Percentiles rank a stretch among this genome's conserved stretches.
Evolutionary conservation across 768 basidiomycete species (phyloP).

Genomic region (Boletus sp.): DNA sequence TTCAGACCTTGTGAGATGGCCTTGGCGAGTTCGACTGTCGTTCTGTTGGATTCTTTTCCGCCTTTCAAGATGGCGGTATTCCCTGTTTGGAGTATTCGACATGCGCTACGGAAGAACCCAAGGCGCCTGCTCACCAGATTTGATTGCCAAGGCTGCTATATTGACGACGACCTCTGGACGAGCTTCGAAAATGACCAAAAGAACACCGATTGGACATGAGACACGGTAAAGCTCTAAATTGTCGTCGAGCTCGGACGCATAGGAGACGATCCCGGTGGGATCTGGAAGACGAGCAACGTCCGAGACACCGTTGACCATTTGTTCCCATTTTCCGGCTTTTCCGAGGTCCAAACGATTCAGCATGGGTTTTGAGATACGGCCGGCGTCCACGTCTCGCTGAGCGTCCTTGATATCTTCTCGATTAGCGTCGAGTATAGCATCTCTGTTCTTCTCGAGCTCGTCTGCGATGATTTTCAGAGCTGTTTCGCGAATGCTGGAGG

Average conservation of each 20-base stretch:
- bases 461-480: conserved; percentile 70
- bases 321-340: conserved; percentile 85
- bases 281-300: conserved; percentile 86
- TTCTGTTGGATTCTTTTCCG: conserved; percentile 89
- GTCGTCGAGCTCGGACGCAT: conserved; percentile 88
- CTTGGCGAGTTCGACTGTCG: conserved; percentile 69
- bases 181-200: conserved; percentile 96
- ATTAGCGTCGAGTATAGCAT: conserved; percentile 78
- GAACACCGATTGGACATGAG: conserved; percentile 93
- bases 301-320: conserved; percentile 85
- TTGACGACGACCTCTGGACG: conserved; percentile 98
- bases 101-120: not conserved
- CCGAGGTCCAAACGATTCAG: conserved; percentile 82
- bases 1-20: conserved; percentile 77
- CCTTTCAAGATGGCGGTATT: conserved; percentile 98
- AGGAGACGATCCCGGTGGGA: conserved; percentile 82
- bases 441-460: conserved; percentile 61
- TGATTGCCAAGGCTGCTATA: conserved; percentile 93
- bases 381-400: conserved; percentile 70
- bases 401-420: conserved; percentile 79
- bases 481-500: conserved; percentile 58
- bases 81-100: conserved; percentile 43
- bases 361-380: conserved; percentile 78
- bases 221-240: conserved; percentile 87
- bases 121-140: conserved; percentile 65